Percentiles rank a stretch among this genome's conserved stretches.
Conservation (phyloP, 176 grass and related monocot genomes). For the Lolium perenne region DNA sequence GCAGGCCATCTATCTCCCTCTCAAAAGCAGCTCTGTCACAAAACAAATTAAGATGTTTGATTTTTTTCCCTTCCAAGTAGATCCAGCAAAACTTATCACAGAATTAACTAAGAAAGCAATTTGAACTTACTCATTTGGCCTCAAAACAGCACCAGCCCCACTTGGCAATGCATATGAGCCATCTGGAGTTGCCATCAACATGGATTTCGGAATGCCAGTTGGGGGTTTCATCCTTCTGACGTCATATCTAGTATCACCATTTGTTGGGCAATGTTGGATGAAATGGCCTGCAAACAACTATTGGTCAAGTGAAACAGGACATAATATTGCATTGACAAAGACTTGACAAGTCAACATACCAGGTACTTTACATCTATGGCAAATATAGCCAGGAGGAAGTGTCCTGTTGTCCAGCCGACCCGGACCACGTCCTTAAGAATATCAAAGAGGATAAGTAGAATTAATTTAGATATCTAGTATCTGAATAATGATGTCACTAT, state of each 20-base stretch:
- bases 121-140: slow-evolving; percentile 87
- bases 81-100: background rate
- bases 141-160: slow-evolving; percentile 93
- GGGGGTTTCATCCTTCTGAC: slow-evolving; percentile 91
- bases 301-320: slow-evolving; percentile 19
- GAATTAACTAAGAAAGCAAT: slow-evolving; percentile 22
- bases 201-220: slow-evolving; percentile 99
- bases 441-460: slow-evolving; percentile 18
- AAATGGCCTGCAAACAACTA: slow-evolving; percentile 79
- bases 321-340: slow-evolving; percentile 19
- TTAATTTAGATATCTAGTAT: background rate
- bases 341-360: slow-evolving; percentile 62
- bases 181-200: slow-evolving; percentile 95
- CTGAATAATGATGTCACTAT: background rate
- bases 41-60: slow-evolving; percentile 24
- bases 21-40: slow-evolving; percentile 95
- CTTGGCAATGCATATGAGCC: slow-evolving; percentile 92
- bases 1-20: slow-evolving; percentile 94
- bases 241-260: slow-evolving; percentile 90
- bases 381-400: slow-evolving; percentile 94
- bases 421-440: slow-evolving; percentile 73
- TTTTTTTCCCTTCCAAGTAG: slow-evolving; percentile 1
- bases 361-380: slow-evolving; percentile 95
- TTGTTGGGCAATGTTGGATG: slow-evolving; percentile 98
- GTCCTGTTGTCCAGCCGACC: slow-evolving; percentile 76